A percentile compares a stretch with the other conserved stretches of the same genome.
phyloP scores from a whole-genome alignment of 306 rosid species.

The Lagenaria siceraria region DNA sequence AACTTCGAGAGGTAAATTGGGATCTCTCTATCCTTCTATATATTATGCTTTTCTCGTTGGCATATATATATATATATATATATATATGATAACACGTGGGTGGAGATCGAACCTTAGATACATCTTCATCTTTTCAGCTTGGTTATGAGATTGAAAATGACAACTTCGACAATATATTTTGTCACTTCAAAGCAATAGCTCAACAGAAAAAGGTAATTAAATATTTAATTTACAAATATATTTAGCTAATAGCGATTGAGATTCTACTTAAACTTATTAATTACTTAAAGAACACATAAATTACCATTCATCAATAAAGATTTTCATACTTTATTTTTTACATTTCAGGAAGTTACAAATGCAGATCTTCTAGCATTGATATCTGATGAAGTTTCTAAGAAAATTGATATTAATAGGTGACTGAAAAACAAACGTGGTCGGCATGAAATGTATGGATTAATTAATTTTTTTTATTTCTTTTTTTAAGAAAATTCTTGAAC shows the following conservation, averaged over 20 bases:
- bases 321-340: background rate
- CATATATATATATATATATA: too few species aligned
- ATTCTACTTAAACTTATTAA: background rate
- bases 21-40: slow-evolving; percentile 9
- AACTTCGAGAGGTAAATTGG: slow-evolving; percentile 54
- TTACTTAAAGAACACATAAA: background rate
- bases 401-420: too few species aligned
- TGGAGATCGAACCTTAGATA: too few species aligned
- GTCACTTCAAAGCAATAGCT: slow-evolving; percentile 78
- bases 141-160: slow-evolving; percentile 59
- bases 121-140: too few species aligned
- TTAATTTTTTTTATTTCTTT: too few species aligned
- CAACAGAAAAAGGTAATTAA: slow-evolving; percentile 58
- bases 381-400: slow-evolving; percentile 64
- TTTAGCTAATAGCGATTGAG: background rate
- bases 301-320: background rate
- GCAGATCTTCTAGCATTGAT: slow-evolving; percentile 90
- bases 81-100: too few species aligned
- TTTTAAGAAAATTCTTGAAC: too few species aligned
- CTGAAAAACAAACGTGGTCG: too few species aligned
- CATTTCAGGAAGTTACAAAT: slow-evolving; percentile 58
- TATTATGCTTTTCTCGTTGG: background rate
- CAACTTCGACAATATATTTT: slow-evolving; percentile 51
- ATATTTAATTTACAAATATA: too few species aligned
- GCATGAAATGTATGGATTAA: too few species aligned